These are phyloP conservation scores for Bacidia rubella DNA, from an alignment of 495 filamentous ascomycete genomes.

Conservation along the genomic window DNA sequence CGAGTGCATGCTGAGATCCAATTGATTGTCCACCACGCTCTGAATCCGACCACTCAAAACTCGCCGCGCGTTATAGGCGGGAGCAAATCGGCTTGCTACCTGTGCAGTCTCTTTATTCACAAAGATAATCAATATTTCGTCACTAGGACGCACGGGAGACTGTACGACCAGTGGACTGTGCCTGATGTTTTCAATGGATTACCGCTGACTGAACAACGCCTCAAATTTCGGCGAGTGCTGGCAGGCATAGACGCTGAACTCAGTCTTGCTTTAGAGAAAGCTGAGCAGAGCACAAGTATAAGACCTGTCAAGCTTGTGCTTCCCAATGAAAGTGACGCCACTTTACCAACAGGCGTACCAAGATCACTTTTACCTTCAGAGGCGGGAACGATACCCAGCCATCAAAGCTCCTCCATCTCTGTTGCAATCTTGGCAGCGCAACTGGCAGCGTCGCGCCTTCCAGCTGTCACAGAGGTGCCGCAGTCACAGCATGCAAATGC, in stretches of 20 bases:
- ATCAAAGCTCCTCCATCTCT: background rate
- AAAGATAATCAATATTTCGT: conserved; percentile 11
- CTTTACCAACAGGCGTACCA: background rate
- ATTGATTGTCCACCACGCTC: conserved; percentile 6
- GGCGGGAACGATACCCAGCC: background rate
- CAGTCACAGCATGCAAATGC: background rate
- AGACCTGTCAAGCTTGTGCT: background rate
- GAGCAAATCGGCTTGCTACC: conserved; percentile 19
- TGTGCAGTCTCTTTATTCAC: conserved; percentile 17
- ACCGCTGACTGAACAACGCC: background rate
- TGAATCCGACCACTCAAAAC: background rate
- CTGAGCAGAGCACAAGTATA: background rate
- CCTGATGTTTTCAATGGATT: conserved; percentile 1
- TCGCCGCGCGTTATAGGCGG: conserved; percentile 14
- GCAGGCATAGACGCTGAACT: background rate
- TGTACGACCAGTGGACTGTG: conserved; percentile 15
- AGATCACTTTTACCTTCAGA: background rate
- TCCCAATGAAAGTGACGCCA: conserved; percentile 1
- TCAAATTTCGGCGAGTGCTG: background rate
- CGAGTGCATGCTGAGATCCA: conserved; percentile 20
- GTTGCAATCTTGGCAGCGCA: background rate
- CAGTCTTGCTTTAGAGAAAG: background rate
- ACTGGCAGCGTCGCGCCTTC: background rate
- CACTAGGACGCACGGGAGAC: conserved; percentile 10
- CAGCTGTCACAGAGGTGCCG: background rate